These are phyloP conservation scores for Cardiospermum halicacabum DNA, from an alignment of 345 rosid genomes.

Conservation along the genomic window DNA sequence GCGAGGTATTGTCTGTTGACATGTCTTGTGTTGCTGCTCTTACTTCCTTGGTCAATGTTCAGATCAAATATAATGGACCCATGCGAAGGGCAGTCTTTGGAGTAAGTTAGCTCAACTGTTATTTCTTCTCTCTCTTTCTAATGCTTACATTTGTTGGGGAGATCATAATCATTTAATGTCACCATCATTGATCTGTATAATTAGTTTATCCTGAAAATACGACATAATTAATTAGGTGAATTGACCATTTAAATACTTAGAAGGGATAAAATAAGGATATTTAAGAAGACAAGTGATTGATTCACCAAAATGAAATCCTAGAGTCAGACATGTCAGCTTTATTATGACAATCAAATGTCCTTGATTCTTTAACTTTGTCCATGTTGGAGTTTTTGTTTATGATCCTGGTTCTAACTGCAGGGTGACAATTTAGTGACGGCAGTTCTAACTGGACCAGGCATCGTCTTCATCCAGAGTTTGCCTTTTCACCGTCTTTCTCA, in stretches of 20 bases:
- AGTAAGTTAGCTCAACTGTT: constrained; percentile 35
- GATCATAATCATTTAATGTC: not conserved
- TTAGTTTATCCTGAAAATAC: not conserved
- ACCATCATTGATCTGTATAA: not conserved
- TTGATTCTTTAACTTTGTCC: not conserved
- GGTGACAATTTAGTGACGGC: constrained; percentile 89
- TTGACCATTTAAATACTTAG: not conserved
- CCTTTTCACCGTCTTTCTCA: constrained; percentile 90
- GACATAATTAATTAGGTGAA: not conserved
- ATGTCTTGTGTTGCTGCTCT: constrained; percentile 82
- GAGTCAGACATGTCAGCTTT: not conserved
- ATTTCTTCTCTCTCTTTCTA: not conserved
- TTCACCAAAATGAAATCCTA: not conserved
- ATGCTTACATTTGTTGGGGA: not conserved
- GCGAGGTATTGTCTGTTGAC: constrained; percentile 80
- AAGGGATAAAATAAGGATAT: not conserved
- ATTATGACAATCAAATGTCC: not conserved
- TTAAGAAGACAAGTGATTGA: not conserved
- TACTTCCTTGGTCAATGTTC: constrained; percentile 66
- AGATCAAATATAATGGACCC: constrained; percentile 82
- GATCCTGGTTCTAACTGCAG: constrained; percentile 36
- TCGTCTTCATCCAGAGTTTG: constrained; percentile 93
- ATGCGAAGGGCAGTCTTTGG: constrained; percentile 86
- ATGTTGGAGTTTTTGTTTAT: not conserved
- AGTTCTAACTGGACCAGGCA: constrained; percentile 88